These are phyloP conservation scores for Ceratocystis colombiana DNA, from an alignment of 2,329 filamentous ascomycete species.

Conservation along the genomic window DNA sequence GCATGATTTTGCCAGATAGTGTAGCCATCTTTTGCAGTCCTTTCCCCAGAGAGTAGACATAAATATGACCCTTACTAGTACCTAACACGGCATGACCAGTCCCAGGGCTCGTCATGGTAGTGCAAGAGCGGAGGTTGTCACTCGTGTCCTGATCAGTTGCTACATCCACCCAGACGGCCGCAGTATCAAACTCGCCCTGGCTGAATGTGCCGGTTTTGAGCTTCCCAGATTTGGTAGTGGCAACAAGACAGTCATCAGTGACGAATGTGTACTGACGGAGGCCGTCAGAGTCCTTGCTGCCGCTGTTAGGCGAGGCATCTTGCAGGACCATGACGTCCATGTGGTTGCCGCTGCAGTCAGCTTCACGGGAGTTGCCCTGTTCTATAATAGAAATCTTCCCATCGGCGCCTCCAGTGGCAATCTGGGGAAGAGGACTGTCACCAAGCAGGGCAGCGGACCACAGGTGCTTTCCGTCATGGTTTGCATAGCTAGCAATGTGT, in stretches of 20 bases:
- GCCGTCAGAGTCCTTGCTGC: constrained; percentile 30
- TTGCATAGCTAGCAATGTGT: constrained; percentile 47
- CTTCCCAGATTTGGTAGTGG: constrained; percentile 51
- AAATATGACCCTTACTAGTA: constrained; percentile 41
- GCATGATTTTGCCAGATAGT: constrained; percentile 42
- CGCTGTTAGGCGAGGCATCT: constrained; percentile 13
- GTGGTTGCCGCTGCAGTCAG: constrained; percentile 14
- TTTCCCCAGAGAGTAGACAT: constrained; percentile 34
- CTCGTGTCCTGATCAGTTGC: constrained; percentile 32
- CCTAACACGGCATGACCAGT: constrained; percentile 40
- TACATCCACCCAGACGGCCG: constrained; percentile 38
- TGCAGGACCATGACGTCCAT: constrained; percentile 23
- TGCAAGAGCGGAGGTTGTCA: constrained; percentile 39
- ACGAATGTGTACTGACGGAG: constrained; percentile 58
- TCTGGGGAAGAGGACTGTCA: constrained; percentile 32
- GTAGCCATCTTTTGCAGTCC: constrained; percentile 33
- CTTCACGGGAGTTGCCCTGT: constrained; percentile 24
- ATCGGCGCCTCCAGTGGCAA: constrained; percentile 79
- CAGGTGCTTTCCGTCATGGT: constrained; percentile 80
- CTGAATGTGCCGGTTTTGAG: constrained; percentile 36
- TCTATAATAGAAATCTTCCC: constrained; percentile 50
- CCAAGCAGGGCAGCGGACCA: constrained; percentile 57
- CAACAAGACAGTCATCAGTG: constrained; percentile 42
- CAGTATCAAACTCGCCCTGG: constrained; percentile 34
- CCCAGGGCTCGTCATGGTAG: constrained; percentile 37